phyloP scores from a whole-genome alignment of 1,139 yeast genomes.

The Torulaspora globosa region DNA sequence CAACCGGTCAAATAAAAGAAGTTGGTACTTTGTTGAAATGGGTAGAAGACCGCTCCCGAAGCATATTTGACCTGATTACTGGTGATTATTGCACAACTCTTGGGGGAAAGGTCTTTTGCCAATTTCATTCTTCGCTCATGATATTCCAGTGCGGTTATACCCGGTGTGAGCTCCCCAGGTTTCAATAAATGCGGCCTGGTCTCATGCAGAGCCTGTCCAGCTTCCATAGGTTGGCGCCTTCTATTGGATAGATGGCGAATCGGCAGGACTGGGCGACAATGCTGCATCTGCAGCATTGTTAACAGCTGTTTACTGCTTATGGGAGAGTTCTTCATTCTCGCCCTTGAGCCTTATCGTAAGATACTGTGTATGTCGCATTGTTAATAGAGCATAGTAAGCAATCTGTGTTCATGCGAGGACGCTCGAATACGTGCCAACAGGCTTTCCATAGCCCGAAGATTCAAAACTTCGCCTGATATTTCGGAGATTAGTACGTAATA shows the following conservation, averaged over 20 bases:
- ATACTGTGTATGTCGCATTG: background rate
- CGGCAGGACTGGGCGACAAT: background rate
- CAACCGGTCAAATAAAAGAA: constrained; percentile 86
- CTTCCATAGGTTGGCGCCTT: constrained; percentile 24
- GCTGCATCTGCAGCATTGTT: background rate
- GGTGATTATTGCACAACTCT: constrained; percentile 67
- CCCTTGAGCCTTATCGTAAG: background rate
- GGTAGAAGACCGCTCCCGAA: constrained; percentile 85
- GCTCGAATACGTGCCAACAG: background rate
- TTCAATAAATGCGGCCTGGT: constrained; percentile 73
- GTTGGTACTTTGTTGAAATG: constrained; percentile 89
- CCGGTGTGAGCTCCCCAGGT: constrained; percentile 82
- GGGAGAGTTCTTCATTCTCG: background rate
- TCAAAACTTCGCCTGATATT: background rate
- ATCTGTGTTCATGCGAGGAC: background rate
- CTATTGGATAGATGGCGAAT: constrained; percentile 17
- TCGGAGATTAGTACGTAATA: constrained; percentile 2
- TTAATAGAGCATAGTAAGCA: background rate
- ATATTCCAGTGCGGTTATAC: constrained; percentile 80
- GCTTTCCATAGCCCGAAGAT: constrained; percentile 1
- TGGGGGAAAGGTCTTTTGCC: constrained; percentile 54
- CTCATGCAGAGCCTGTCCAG: constrained; percentile 87
- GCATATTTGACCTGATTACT: constrained; percentile 74
- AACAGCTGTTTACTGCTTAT: background rate
- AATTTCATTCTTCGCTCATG: constrained; percentile 61